These are phyloP conservation scores for Endocladia muricata DNA, from an alignment of 31 red algal genomes.

Conservation along the genomic window DNA sequence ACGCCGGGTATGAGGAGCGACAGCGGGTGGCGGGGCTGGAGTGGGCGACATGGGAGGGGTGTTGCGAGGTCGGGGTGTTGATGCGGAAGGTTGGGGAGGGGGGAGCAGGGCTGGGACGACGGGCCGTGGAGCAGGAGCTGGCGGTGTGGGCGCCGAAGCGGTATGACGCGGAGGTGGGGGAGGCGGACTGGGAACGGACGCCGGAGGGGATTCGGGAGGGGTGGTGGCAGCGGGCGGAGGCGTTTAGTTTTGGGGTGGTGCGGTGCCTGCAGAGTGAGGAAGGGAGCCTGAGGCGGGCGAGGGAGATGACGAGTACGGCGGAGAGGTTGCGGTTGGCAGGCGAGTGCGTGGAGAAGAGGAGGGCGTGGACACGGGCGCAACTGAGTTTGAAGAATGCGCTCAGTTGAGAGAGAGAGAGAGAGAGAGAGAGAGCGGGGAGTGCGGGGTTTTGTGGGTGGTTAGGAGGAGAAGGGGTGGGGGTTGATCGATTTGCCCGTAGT, in stretches of 20 bases:
- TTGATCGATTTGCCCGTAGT: too few relatives aligned
- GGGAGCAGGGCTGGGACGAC: background rate
- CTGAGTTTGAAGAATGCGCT: constrained; percentile 60
- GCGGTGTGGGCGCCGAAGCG: constrained; percentile 56
- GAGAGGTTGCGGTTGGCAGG: constrained; percentile 44
- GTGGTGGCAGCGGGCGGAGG: constrained; percentile 51
- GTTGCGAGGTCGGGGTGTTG: constrained; percentile 25
- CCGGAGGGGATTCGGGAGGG: constrained; percentile 25
- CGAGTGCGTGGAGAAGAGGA: constrained; percentile 30
- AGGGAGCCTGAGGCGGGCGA: constrained; percentile 19
- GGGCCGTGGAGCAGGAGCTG: constrained; percentile 58
- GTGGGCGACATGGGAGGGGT: constrained; percentile 49
- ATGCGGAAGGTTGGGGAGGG: constrained; percentile 13
- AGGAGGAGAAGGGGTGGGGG: too few relatives aligned
- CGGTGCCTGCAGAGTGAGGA: constrained; percentile 38
- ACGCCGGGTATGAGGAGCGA: constrained; percentile 27
- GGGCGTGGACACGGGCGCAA: constrained; percentile 25
- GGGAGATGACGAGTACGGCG: constrained; percentile 33
- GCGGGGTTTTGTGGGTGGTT: too few relatives aligned
- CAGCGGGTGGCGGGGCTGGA: constrained; percentile 33
- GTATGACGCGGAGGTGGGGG: constrained; percentile 56
- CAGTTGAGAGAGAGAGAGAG: constrained; percentile 9
- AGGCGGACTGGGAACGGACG: constrained; percentile 48
- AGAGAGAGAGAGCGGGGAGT: too few relatives aligned
- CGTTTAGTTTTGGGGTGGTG: constrained; percentile 67